These are phyloP conservation scores for Coprinellus aureogranulatus DNA, from an alignment of 768 basidiomycete species.

Conservation along the genomic window DNA sequence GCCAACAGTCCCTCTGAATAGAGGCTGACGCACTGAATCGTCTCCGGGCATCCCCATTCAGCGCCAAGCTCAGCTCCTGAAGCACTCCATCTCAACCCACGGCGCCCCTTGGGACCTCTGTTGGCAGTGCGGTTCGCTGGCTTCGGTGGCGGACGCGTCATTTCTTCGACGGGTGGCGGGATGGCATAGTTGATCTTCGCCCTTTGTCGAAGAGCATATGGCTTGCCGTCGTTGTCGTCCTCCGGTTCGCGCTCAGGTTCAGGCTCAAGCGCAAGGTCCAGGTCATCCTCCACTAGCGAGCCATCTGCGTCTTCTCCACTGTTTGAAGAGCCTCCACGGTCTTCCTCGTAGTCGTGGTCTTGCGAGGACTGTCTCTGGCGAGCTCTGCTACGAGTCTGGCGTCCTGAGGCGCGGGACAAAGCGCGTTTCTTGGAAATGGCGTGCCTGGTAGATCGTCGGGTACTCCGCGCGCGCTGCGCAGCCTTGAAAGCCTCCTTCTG, in stretches of 20 bases:
- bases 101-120: constrained; percentile 31
- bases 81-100: constrained; percentile 74
- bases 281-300: constrained; percentile 54
- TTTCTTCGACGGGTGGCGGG: constrained; percentile 76
- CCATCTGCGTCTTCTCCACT: constrained; percentile 54
- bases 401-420: not conserved
- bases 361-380: constrained; percentile 40
- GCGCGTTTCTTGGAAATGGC: constrained; percentile 9
- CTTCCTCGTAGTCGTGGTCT: constrained; percentile 49
- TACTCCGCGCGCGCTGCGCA: not conserved
- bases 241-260: constrained; percentile 45
- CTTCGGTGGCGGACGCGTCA: constrained; percentile 47
- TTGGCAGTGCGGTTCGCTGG: constrained; percentile 25
- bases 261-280: constrained; percentile 32
- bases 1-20: not conserved
- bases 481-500: constrained; percentile 1
- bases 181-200: constrained; percentile 77
- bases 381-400: constrained; percentile 33
- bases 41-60: constrained; percentile 76
- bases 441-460: constrained; percentile 10
- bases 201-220: constrained; percentile 67
- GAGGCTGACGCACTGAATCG: constrained; percentile 55
- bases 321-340: constrained; percentile 43
- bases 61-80: constrained; percentile 72
- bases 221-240: constrained; percentile 52